These are phyloP conservation scores for Eucalyptus pumila DNA, from an alignment of 345 rosid genomes.

Conservation along the genomic window DNA sequence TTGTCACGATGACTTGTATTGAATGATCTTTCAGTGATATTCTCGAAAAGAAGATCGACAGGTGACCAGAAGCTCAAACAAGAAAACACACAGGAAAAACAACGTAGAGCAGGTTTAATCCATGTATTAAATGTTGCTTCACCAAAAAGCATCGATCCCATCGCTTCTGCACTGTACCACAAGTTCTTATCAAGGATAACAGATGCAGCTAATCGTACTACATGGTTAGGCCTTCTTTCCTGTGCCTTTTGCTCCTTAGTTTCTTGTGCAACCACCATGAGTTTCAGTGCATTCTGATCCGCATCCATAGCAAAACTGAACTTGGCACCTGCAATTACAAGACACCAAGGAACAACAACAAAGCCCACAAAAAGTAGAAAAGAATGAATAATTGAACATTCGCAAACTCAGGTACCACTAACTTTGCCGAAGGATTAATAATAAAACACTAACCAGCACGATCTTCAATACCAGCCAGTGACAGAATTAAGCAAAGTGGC, in stretches of 20 bases:
- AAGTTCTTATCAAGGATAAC: background rate
- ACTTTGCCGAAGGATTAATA: background rate
- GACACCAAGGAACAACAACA: background rate
- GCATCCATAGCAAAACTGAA: conserved; percentile 29
- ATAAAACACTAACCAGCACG: background rate
- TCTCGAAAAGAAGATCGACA: background rate
- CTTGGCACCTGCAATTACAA: conserved; percentile 15
- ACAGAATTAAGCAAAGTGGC: background rate
- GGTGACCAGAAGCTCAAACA: background rate
- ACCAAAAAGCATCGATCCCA: background rate
- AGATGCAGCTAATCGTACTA: background rate
- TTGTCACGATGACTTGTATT: background rate
- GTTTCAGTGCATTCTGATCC: conserved; percentile 1
- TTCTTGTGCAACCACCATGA: conserved; percentile 10
- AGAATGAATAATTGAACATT: background rate
- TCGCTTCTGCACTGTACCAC: fast-evolving
- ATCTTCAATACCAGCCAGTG: no score
- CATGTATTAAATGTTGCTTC: background rate
- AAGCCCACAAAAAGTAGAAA: background rate
- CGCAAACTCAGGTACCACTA: background rate
- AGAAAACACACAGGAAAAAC: background rate
- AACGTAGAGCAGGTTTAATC: background rate
- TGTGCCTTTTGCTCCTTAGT: background rate
- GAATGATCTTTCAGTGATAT: background rate
- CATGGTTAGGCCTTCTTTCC: background rate